Conservation (phyloP, 2,329 filamentous ascomycete species). For the Septoria linicola region DNA sequence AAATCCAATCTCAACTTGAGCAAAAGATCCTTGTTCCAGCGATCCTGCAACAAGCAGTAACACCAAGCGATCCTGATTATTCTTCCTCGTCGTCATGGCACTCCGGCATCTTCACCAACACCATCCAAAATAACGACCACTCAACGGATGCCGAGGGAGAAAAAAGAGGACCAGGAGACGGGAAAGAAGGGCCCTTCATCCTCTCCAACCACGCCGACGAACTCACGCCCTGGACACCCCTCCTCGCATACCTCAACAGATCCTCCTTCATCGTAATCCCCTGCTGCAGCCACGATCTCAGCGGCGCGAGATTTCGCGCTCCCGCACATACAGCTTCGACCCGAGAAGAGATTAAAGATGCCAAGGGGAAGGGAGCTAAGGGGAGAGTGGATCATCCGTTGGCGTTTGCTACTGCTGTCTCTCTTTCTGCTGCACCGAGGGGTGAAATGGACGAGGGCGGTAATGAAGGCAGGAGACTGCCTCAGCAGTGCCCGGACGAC, state of each 20-base stretch:
- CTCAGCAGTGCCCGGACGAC: slow-evolving; percentile 20
- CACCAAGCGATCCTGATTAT: not conserved
- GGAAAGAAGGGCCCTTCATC: slow-evolving; percentile 70
- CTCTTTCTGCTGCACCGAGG: too few species aligned
- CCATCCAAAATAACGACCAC: not conserved
- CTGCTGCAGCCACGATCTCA: slow-evolving; percentile 87
- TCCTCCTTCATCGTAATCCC: slow-evolving; percentile 90
- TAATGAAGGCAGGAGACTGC: slow-evolving; percentile 25
- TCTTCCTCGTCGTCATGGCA: slow-evolving; percentile 35
- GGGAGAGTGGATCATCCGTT: not conserved
- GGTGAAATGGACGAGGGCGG: too few species aligned
- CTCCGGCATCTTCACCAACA: slow-evolving; percentile 61
- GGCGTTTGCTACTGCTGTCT: not conserved
- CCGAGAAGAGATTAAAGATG: slow-evolving; percentile 4
- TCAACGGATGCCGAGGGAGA: not conserved
- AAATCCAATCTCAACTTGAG: slow-evolving; percentile 52
- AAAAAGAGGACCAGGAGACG: slow-evolving; percentile 41
- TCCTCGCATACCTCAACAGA: slow-evolving; percentile 72
- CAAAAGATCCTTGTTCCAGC: slow-evolving; percentile 63
- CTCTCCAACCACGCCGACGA: slow-evolving; percentile 97
- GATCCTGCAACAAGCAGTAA: slow-evolving; percentile 35
- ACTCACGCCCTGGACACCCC: slow-evolving; percentile 90
- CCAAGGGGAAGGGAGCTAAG: not conserved
- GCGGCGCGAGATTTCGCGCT: slow-evolving; percentile 71
- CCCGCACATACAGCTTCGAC: slow-evolving; percentile 29